Percentiles rank a stretch among this genome's conserved stretches.
These are phyloP conservation scores for Curvularia hawaiiensis DNA, from an alignment of 2,329 filamentous ascomycete species.

Conservation along the genomic window DNA sequence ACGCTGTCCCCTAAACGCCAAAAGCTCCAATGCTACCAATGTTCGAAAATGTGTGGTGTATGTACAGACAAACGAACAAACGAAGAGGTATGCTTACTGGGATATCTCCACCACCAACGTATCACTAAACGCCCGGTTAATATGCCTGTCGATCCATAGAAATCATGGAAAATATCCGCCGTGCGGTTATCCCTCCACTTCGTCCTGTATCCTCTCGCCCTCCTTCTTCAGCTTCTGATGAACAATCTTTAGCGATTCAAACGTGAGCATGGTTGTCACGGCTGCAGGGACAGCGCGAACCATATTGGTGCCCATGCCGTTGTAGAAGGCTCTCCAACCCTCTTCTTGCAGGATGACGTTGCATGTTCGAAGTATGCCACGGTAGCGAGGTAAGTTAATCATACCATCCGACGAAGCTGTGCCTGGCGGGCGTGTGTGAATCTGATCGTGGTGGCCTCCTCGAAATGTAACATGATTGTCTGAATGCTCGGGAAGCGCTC, in stretches of 20 bases:
- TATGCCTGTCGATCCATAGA: slow-evolving; percentile 10
- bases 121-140: slow-evolving; percentile 26
- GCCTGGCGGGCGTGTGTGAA: slow-evolving; percentile 53
- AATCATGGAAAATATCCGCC: not conserved
- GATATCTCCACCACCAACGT: slow-evolving; percentile 22
- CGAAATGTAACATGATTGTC: slow-evolving; percentile 58
- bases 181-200: slow-evolving; percentile 8
- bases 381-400: slow-evolving; percentile 65
- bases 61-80: slow-evolving; percentile 30
- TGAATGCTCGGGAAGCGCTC: slow-evolving; percentile 59
- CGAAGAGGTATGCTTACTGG: slow-evolving; percentile 25
- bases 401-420: slow-evolving; percentile 62
- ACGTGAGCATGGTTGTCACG: slow-evolving; percentile 97
- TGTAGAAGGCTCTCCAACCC: slow-evolving; percentile 96
- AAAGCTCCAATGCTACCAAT: slow-evolving; percentile 27
- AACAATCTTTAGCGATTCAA: slow-evolving; percentile 73
- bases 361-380: slow-evolving; percentile 80
- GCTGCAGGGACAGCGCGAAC: slow-evolving; percentile 93
- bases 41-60: slow-evolving; percentile 28
- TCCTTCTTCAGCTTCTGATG: slow-evolving; percentile 59
- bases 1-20: slow-evolving; percentile 24
- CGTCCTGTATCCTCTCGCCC: slow-evolving; percentile 45
- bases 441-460: slow-evolving; percentile 39
- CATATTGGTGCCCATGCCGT: slow-evolving; percentile 96
- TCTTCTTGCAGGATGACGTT: slow-evolving; percentile 86